Conservation (phyloP, 176 grass and related monocot species). For the Hyparrhenia diplandra region DNA sequence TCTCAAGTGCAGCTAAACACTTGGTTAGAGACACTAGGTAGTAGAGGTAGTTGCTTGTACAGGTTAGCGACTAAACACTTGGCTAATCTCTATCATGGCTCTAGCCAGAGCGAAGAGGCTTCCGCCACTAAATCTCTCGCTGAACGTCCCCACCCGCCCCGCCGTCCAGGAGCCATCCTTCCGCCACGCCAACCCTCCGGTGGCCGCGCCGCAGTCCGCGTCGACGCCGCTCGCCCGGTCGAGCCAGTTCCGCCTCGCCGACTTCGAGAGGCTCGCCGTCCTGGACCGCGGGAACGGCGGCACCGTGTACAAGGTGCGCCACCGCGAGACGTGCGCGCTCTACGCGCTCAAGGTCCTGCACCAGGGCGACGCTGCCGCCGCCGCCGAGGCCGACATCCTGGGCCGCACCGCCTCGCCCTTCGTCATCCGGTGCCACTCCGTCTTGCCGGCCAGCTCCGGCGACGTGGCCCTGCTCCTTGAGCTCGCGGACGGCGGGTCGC, state of each 20-base stretch:
- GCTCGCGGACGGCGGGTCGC: constrained; percentile 42
- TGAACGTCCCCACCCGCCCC: constrained; percentile 20
- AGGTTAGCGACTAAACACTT: neutral
- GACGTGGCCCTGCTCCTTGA: constrained; percentile 48
- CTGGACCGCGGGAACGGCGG: constrained; percentile 48
- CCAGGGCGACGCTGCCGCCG: neutral
- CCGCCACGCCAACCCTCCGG: neutral
- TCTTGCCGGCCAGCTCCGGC: constrained; percentile 24
- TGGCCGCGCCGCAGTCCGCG: neutral
- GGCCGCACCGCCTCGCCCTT: constrained; percentile 30
- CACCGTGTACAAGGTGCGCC: constrained; percentile 58
- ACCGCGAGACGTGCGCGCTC: constrained; percentile 36
- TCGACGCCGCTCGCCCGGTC: neutral
- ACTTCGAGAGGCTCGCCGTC: constrained; percentile 47
- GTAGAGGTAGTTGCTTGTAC: neutral
- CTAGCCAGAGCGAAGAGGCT: constrained; percentile 21
- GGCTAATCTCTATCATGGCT: constrained; percentile 24
- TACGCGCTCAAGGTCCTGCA: constrained; percentile 54
- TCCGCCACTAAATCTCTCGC: constrained; percentile 34
- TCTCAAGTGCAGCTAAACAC: neutral
- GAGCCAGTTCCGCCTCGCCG: constrained; percentile 30
- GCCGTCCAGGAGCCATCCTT: neutral
- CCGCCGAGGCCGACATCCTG: constrained; percentile 30
- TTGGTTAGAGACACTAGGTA: neutral
- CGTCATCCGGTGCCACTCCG: constrained; percentile 46